Evolutionary conservation across 2,329 filamentous ascomycete genomes (phyloP), one percentile per base, ranked within the genome.

Genomic region (Arthrobotrys musiformis): DNA sequence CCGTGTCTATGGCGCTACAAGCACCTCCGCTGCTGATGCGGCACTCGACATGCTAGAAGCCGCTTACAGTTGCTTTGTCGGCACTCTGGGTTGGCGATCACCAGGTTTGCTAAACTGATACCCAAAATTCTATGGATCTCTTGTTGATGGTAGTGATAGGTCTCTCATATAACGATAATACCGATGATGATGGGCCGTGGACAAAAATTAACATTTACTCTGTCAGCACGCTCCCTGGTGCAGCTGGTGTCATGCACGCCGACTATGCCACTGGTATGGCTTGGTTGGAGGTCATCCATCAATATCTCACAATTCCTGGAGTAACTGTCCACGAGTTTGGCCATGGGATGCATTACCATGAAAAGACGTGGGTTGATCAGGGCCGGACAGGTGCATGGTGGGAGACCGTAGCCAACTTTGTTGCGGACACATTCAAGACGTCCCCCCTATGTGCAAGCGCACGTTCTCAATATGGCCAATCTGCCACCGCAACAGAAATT

Each of bases 321-420:
- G 83, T 87, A n/a, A 84, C 84, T 0, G 85, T 86, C 3, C 86
- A 87, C 70, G 86, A 87, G 79, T 87, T 83, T 60, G 86, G 86
- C 0, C 86, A 87, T 78, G 86, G 82, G 0, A 80, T 87, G 75
- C 85, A 85, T 17, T 87, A 86, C 69, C 83, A 58, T 28, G 48
- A 70, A 8, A 70, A 70, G 30, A 70, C 67, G 22, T 70, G 67
- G 84, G 15, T 87, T 2, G 81, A 86, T 63, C 86, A 87, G 72
- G 80, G 79, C 0, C 82, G 83, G 1, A 87, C 86, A 0, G 85
- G 85, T 0, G 85, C 85, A 2, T 87, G 86, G 86, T 86, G 85
- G 85, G 86, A 87, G 81, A 85, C 86, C 0, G 81, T 87, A 0
- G 86, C 86, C 40, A 86, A 87, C 75, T 87, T 84, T 81, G 82